Base-by-base conservation (phyloP, 2,329 filamentous ascomycete species). In the Passalora sequoiae region DNA sequence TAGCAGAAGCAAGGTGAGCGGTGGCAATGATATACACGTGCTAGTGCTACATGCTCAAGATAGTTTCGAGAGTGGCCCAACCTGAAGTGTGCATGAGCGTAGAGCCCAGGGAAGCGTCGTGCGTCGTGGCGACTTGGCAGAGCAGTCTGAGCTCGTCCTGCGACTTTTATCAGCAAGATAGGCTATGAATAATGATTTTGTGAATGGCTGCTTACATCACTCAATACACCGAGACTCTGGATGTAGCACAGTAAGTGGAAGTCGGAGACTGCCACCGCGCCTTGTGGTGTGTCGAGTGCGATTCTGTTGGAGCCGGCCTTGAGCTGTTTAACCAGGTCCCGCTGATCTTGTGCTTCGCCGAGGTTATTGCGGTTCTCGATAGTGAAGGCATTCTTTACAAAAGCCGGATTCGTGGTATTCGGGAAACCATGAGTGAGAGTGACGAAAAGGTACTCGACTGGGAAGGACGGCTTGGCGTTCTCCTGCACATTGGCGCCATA, bases 381-480 rank as follows among this genome's bases (percentile, higher is more conserved):
- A 4, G 89, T 84, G 66, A 97, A 98, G 21, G 67, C 66, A n/a
- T 80, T 75, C 66, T 97, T 97, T 21, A 83, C 68, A 9, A 89
- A 88, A 43, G 81, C 83, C 3, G 87, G 78, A 40, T 83, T 86
- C 8, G 33, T 43, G 33, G 59, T 47, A 27, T 60, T 51, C 2
- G 92, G 92, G 70, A 98, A 97, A 47, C 92, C 92, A 62, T 98
- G 91, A 1, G 92, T 98, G 51, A 98, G 76, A 6, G 92, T 97
- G 49, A 97, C 87, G 44, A 97, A 82, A 24, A 98, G 77, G 64
- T 97, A 98, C 64, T 98, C 92, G 37, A 96, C 89, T 0, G 92
- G 92, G 65, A 98, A 98, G 33, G 86, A 82, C 0, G 92, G 92
- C 63, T 96, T 97, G 17, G 92, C 92, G 58, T 95, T 97, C 66